phyloP scores from a whole-genome alignment of 2,329 filamentous ascomycete species.

The Aspergillus udagawae region DNA sequence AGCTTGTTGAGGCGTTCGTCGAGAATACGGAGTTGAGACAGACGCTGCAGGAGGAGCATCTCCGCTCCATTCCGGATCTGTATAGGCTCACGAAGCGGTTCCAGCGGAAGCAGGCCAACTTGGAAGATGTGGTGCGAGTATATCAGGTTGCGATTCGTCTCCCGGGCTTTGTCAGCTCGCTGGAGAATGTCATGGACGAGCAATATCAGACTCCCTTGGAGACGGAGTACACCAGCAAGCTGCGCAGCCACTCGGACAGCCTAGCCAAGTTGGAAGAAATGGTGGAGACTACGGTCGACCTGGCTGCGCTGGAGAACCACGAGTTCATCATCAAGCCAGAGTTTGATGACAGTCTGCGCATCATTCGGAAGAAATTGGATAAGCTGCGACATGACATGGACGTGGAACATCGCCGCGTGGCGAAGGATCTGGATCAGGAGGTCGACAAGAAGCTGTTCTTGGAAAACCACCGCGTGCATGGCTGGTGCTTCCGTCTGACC shows the following conservation, averaged over 20 bases:
- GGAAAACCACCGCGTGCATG: slow-evolving; percentile 92
- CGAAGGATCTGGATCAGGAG: slow-evolving; percentile 80
- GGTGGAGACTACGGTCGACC: slow-evolving; percentile 96
- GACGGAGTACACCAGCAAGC: slow-evolving; percentile 77
- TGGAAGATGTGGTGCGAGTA: slow-evolving; percentile 92
- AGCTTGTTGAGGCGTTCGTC: slow-evolving; percentile 92
- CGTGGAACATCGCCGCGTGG: slow-evolving; percentile 70
- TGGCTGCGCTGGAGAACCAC: slow-evolving; percentile 91
- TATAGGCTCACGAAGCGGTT: slow-evolving; percentile 94
- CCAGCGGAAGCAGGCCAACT: slow-evolving; percentile 80
- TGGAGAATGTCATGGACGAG: slow-evolving; percentile 95
- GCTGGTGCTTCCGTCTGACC: slow-evolving; percentile 93
- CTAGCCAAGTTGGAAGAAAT: slow-evolving; percentile 89
- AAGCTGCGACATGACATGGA: slow-evolving; percentile 79
- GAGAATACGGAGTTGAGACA: slow-evolving; percentile 89
- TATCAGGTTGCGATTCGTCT: slow-evolving; percentile 93
- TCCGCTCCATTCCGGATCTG: slow-evolving; percentile 87
- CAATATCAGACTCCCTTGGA: slow-evolving; percentile 84
- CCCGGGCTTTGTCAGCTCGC: slow-evolving; percentile 80
- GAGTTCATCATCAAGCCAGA: slow-evolving; percentile 99
- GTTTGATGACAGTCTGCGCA: slow-evolving; percentile 81
- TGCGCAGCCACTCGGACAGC: slow-evolving; percentile 71
- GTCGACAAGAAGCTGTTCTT: slow-evolving; percentile 98
- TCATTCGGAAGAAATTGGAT: slow-evolving; percentile 89
- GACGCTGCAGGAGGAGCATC: slow-evolving; percentile 93